Base-by-base conservation (phyloP, 2,329 filamentous ascomycete genomes). In the Neofusicoccum umdonicola region DNA sequence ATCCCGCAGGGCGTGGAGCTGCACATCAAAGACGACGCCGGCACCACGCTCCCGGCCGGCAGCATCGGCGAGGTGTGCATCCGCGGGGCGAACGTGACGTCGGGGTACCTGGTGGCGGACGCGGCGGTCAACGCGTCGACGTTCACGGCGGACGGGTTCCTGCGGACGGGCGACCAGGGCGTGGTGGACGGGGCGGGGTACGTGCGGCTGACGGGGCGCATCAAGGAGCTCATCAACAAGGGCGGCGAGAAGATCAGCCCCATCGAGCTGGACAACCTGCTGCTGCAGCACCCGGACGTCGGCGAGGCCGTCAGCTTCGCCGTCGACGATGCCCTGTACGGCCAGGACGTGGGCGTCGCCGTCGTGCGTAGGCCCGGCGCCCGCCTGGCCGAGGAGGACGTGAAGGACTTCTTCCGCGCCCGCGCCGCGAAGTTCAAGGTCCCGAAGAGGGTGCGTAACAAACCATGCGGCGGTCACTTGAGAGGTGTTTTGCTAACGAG, bases 141-240 rank as follows among this genome's bases (percentile, higher is more conserved):
- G 0, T 92, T 90, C 77, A 88, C 88, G n/a, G 79, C 83, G 66
- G 81, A 82, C 19, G 88, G 89, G 3, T 93, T 89, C 80, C 93
- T 93, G 83, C 84, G 90, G 68, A 93, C 90, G 0, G 90, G 90
- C 7, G 90, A 93, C 72, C 90, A 93, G 76, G 91, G 90, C 41
- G 88, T 88, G 77, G 83, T 85, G 73, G 90, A 93, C 70, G 80
- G 85, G 66, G 88, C 92, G 68, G 89, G 90, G 62, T 93, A 93
- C 71, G 78, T 93, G 15, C 81, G 89, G 71, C 92, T 93, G 76
- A 93, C 90, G 0, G 91, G 90, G 12, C 83, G 91, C 61, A 93
- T 93, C 78, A 93, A 93, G 83, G 91, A 93, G 78, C 82, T 93
- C 44, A 93, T 93, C 82, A 91, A 91, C 78, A 91, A 92, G 77